Evolutionary conservation across 2,329 filamentous ascomycete species (phyloP), one percentile per base, ranked within the genome.

Genomic region (Calonectria fujianensis): DNA sequence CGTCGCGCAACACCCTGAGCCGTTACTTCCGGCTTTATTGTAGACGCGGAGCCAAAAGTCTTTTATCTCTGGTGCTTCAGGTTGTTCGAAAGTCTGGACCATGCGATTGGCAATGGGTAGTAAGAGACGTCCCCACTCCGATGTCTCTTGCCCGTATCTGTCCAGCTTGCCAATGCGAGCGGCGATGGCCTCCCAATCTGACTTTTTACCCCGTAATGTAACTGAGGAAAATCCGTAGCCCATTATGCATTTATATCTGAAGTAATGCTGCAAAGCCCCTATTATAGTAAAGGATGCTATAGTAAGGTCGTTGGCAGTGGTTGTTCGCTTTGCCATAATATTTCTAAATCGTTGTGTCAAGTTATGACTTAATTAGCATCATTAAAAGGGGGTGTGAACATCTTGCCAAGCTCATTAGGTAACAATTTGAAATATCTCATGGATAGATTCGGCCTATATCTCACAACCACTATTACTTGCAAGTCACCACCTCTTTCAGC

Each of bases 1-100:
- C 13, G 64, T 67, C 2, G 32, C 45, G 16, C n/a, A 37, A 51
- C 14, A 50, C 41, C 64, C 64, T 14, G 45, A 67, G 2, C 64
- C 64, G 20, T 51, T 16, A 8, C 6, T 9, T 11, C 48, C 64
- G 29, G 45, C 64, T 51, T 51, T 32, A 29, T 67, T 29, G n/a
- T 20, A 51, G n/a, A 52, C 64, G 6, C 64, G 64, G 3, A 67
- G 45, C 64, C 64, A 67, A n/a, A 67, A 67, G 48, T 67, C 64
- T 14, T 50, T 67, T 1, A 9, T 24, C 18, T 67, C 31, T 37
- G 20, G 18, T 32, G 32, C 6, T 1, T 52, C n/a, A 1, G 64
- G 64, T 32, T 51, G 31, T 20, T 67, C 64, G 8, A 67, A 67
- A 1, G 41, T 37, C 11, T 13, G 32, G 2, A 67, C n/a, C 31